Evolutionary conservation across 2,329 filamentous ascomycete species (phyloP).

Genomic region (Hymenoscyphus occultus): DNA sequence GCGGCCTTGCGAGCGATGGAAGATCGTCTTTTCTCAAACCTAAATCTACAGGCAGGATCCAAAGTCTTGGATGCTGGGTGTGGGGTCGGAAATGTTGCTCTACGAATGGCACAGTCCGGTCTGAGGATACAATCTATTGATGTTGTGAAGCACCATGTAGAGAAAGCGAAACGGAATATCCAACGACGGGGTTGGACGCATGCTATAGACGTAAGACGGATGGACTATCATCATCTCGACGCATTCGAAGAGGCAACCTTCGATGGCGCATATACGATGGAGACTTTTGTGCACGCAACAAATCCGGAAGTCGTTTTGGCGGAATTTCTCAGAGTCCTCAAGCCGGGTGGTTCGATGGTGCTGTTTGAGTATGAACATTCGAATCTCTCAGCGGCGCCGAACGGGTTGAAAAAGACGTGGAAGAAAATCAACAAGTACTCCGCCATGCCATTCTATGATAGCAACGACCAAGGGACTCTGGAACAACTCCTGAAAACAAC

Average conservation of each 20-base stretch:
- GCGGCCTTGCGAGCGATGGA: conserved; percentile 48
- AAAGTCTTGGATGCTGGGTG: conserved; percentile 52
- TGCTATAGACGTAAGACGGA: conserved; percentile 40
- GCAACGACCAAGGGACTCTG: conserved; percentile 41
- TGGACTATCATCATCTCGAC: conserved; percentile 52
- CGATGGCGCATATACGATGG: conserved; percentile 55
- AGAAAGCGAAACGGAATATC: conserved; percentile 43
- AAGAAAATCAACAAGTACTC: conserved; percentile 42
- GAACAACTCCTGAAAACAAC: conserved; percentile 39
- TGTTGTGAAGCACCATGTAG: conserved; percentile 47
- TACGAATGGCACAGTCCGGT: conserved; percentile 44
- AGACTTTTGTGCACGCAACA: conserved; percentile 53
- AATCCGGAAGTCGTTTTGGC: conserved; percentile 43
- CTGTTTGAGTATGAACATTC: conserved; percentile 48
- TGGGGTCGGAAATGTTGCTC: conserved; percentile 49
- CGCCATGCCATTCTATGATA: conserved; percentile 46
- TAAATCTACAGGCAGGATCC: conserved; percentile 41
- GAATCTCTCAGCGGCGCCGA: conserved; percentile 27
- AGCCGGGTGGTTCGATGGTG: conserved; percentile 46
- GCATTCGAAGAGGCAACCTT: conserved; percentile 39
- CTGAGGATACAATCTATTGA: conserved; percentile 48
- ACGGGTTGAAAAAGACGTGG: conserved; percentile 37
- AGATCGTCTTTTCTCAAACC: conserved; percentile 41
- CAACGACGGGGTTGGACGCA: conserved; percentile 36
- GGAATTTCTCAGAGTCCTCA: conserved; percentile 47